Percentiles rank a stretch among this genome's conserved stretches.
Evolutionary conservation across 2,329 filamentous ascomycete species (phyloP).

Genomic region (Alternaria brassicicola): DNA sequence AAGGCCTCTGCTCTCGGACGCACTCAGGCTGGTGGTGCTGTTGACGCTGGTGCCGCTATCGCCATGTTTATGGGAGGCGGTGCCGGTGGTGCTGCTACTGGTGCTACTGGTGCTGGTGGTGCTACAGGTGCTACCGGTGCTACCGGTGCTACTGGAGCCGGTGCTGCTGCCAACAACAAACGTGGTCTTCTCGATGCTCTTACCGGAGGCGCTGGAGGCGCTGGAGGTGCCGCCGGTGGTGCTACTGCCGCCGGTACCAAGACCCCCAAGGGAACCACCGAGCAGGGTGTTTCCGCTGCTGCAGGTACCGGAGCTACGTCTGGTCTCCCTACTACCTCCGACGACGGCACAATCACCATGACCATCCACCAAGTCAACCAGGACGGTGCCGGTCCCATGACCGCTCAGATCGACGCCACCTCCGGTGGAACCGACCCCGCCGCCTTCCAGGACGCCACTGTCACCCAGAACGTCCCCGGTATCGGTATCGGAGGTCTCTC

Average conservation of each 20-base stretch:
- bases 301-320: constrained; percentile 60
- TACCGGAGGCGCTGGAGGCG: constrained; percentile 20
- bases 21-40: constrained; percentile 64
- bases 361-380: constrained; percentile 74
- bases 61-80: constrained; percentile 11
- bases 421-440: constrained; percentile 66
- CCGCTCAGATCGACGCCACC: constrained; percentile 65
- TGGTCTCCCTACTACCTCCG: constrained; percentile 66
- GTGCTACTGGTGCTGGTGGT: constrained; percentile 59
- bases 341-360: constrained; percentile 67
- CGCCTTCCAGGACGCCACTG: constrained; percentile 65
- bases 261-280: constrained; percentile 54
- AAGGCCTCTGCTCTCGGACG: constrained; percentile 67
- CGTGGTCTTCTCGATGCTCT: constrained; percentile 38
- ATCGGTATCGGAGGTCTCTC: constrained; percentile 64
- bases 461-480: constrained; percentile 68
- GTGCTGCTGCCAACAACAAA: constrained; percentile 10
- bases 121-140: constrained; percentile 50
- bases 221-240: constrained; percentile 4
- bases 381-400: constrained; percentile 69
- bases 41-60: constrained; percentile 11
- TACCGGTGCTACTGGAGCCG: constrained; percentile 51
- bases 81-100: constrained; percentile 54
- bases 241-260: constrained; percentile 51
- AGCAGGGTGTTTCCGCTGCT: constrained; percentile 61